Percentiles rank a stretch among this genome's conserved stretches.
These are phyloP conservation scores for Terfezia boudieri DNA, from an alignment of 495 filamentous ascomycete genomes.

Conservation along the genomic window DNA sequence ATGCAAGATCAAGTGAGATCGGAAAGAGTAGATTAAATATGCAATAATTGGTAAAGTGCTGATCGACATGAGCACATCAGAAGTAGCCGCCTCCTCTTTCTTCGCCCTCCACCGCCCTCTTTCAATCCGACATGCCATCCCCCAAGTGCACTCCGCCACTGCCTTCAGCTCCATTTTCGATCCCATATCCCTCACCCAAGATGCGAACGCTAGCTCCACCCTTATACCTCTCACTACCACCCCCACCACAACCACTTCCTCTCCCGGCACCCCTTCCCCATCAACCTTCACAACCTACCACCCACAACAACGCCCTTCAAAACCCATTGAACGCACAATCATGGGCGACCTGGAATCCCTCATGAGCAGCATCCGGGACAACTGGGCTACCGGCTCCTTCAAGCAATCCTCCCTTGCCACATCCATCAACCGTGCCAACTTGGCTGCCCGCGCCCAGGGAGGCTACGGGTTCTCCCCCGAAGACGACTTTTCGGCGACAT, in stretches of 20 bases:
- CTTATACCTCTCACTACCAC: not conserved
- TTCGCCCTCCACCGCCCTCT: not conserved
- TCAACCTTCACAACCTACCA: too few species aligned
- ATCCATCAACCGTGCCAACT: not conserved
- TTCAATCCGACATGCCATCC: not conserved
- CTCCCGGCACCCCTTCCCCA: too few species aligned
- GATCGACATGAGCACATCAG: not conserved
- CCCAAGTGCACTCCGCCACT: not conserved
- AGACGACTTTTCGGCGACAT: not conserved
- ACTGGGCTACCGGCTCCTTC: not conserved
- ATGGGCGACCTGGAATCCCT: not conserved
- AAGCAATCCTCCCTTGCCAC: not conserved
- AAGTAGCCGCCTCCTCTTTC: not conserved
- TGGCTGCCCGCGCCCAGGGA: not conserved
- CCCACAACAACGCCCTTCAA: too few species aligned
- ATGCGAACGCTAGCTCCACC: not conserved
- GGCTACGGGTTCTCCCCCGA: not conserved
- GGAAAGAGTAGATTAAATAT: too few species aligned
- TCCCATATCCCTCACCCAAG: not conserved
- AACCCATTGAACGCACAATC: not conserved
- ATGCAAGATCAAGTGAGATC: too few species aligned
- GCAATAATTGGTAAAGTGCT: too few species aligned
- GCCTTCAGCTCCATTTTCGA: not conserved
- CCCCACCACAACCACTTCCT: not conserved
- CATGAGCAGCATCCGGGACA: not conserved